These are phyloP conservation scores for Coemansia sp. DNA, from an alignment of 192 early-diverging fungal species.

Conservation along the genomic window DNA sequence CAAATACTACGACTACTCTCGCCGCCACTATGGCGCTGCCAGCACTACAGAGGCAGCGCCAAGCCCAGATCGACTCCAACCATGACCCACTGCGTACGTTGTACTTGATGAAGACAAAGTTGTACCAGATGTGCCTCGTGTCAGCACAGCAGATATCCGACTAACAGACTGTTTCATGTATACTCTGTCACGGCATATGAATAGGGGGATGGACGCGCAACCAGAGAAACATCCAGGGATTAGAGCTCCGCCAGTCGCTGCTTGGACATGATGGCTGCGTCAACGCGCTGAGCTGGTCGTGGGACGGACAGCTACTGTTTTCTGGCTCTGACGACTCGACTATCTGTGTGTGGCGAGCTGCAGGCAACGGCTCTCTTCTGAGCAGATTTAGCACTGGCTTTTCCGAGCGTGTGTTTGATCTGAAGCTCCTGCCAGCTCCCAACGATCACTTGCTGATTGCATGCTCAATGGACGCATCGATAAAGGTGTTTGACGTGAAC, in stretches of 20 bases:
- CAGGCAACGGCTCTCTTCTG: slow-evolving; percentile 45
- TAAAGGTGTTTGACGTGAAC: slow-evolving; percentile 60
- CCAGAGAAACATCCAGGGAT: slow-evolving; percentile 15
- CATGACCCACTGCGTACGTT: slow-evolving; percentile 24
- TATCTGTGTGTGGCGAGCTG: slow-evolving; percentile 60
- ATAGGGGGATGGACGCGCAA: slow-evolving; percentile 37
- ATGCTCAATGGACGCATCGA: slow-evolving; percentile 64
- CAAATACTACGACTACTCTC: neutral
- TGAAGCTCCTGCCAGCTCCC: slow-evolving; percentile 66
- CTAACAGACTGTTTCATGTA: neutral
- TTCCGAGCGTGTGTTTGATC: slow-evolving; percentile 76
- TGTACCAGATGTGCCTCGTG: neutral
- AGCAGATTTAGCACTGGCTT: slow-evolving; percentile 62
- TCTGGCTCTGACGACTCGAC: slow-evolving; percentile 67
- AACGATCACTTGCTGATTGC: slow-evolving; percentile 63
- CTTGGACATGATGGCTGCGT: slow-evolving; percentile 49
- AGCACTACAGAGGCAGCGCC: slow-evolving; percentile 17
- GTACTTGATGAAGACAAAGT: neutral
- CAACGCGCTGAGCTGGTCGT: slow-evolving; percentile 60
- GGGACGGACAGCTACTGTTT: slow-evolving; percentile 57
- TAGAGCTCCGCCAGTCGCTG: slow-evolving; percentile 41
- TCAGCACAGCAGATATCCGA: neutral
- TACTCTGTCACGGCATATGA: neutral
- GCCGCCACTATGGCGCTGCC: slow-evolving; percentile 15
- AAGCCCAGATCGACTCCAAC: neutral